Base-by-base conservation (phyloP, 176 grass and related monocot species). In the Thinopyrum elongatum region DNA sequence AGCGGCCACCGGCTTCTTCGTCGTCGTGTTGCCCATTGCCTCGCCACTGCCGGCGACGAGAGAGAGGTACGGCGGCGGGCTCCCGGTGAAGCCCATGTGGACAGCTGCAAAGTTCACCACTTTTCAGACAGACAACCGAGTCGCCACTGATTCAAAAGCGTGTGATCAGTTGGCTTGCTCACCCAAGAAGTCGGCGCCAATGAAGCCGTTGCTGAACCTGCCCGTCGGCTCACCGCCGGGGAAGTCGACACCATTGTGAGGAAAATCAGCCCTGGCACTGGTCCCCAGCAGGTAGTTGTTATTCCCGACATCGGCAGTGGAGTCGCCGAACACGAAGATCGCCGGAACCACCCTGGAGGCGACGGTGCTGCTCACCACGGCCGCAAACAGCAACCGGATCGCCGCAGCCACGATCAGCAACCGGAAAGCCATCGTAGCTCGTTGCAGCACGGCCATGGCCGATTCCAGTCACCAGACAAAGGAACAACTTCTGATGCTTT, bases 191-290 rank as follows among this genome's bases (percentile, higher is more conserved):
- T 97, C 94, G 5, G 76, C 61, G 3, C 69, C 47, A 27, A 90
- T 92, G 64, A 90, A 78, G 66, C 92, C 94, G 9, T 97, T 97
- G 80, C 94, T 97, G 62, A 97, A 97, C 85, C 94, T 90, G 10
- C 92, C 94, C 1, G 92, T 97, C 4, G 90, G 80, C 79, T 28
- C 86, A 29, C 85, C 71, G 14, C 82, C 70, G 14, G 92, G 94
- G 77, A 94, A 89, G 88, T 97, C 90, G 66, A 97, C 51, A 19
- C 94, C 94, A 9, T 97, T 90, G 84, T 92, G 88, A 57, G 94
- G 94, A 38, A 92, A 97, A 67, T 97, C 70, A 0, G 92, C 94
- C 83, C 83, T 94, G 34, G 88, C 36, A 0, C 27, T 82, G 42
- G 3, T 87, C 57, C 58, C 70, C 0, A 76, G 31, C 83, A 94